Base-by-base conservation (phyloP, 140 eudicot species). In the Bidens hawaiensis region DNA sequence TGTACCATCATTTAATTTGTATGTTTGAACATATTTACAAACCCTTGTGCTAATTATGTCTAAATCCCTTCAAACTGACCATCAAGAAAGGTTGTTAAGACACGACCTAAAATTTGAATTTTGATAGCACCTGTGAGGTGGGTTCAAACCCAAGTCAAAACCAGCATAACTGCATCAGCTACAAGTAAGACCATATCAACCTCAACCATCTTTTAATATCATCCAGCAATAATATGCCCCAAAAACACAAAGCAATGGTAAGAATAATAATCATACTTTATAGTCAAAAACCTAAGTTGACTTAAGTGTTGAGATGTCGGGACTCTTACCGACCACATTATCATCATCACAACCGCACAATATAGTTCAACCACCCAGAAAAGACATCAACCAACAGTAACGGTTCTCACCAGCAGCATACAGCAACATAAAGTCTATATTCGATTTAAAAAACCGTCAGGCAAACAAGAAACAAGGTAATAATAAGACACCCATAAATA, bases 301-400 rank as follows among this genome's bases (percentile, higher is more conserved):
- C 78, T 79, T 72, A 23, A 60, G 54, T 25, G 26, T 64, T 69
- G 52, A 60, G 57, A 40, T 62, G 59, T 18, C 11, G 11, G 55
- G 23, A 64, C 33, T 75, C 90, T 83, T 80, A 82, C 90, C 95
- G 28, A 54, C 65, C 60, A 66, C 27, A 19, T 14, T 58, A 62
- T 62, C 73, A 50, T 34, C 85, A 72, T 68, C 63, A 61, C 60
- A 56, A 71, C 69, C 31, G 79, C 40, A 57, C 41, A 51, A 68
- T 52, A 63, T 40, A 47, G 64, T 14, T 58, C 73, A 77, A 68
- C 65, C 78, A 74, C 73, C 85, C 70, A 62, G 51, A 65, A 77
- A 70, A 74, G 66, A 76, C 58, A 69, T 62, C 82, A 56, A 81
- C 69, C 88, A 87, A 76, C 88, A 78, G 60, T 91, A 81, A 70